These are phyloP conservation scores for Penicillium malachiteum DNA, from an alignment of 495 filamentous ascomycete species.

Conservation along the genomic window DNA sequence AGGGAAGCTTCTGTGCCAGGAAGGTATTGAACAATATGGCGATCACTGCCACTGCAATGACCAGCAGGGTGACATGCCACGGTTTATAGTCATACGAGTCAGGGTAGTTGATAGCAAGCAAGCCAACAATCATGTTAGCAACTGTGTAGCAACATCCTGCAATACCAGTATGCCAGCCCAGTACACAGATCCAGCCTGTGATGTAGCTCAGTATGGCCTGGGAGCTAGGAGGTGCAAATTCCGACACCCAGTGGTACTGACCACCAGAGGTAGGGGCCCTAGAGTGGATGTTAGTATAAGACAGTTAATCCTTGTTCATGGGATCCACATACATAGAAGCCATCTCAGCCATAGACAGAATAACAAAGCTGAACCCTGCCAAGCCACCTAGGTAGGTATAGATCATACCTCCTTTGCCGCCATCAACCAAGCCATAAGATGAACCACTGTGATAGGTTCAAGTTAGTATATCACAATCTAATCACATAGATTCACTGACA, in stretches of 20 bases:
- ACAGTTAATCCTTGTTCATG: not conserved
- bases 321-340: slow-evolving; percentile 33
- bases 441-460: slow-evolving; percentile 3
- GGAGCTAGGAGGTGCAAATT: slow-evolving; percentile 28
- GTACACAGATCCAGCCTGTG: slow-evolving; percentile 44
- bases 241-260: slow-evolving; percentile 48
- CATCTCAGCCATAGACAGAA: slow-evolving; percentile 38
- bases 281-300: not conserved
- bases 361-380: slow-evolving; percentile 27
- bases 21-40: slow-evolving; percentile 42
- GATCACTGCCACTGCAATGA: slow-evolving; percentile 39
- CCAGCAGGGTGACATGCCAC: slow-evolving; percentile 45
- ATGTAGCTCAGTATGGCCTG: slow-evolving; percentile 42
- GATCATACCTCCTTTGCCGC: slow-evolving; percentile 34
- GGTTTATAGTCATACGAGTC: slow-evolving; percentile 23
- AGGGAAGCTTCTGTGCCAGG: slow-evolving; percentile 36
- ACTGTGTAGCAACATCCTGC: slow-evolving; percentile 24
- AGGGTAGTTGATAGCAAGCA: slow-evolving; percentile 36
- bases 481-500: not conserved
- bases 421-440: slow-evolving; percentile 23
- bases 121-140: slow-evolving; percentile 39
- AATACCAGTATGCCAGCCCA: slow-evolving; percentile 43
- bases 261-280: slow-evolving; percentile 40
- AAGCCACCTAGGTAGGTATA: slow-evolving; percentile 28
- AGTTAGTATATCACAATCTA: not conserved